A percentile compares a stretch with the other conserved stretches of the same genome.
Conservation (phyloP, 2,329 filamentous ascomycete genomes). For the Nannizziopsis arthrosporioides region DNA sequence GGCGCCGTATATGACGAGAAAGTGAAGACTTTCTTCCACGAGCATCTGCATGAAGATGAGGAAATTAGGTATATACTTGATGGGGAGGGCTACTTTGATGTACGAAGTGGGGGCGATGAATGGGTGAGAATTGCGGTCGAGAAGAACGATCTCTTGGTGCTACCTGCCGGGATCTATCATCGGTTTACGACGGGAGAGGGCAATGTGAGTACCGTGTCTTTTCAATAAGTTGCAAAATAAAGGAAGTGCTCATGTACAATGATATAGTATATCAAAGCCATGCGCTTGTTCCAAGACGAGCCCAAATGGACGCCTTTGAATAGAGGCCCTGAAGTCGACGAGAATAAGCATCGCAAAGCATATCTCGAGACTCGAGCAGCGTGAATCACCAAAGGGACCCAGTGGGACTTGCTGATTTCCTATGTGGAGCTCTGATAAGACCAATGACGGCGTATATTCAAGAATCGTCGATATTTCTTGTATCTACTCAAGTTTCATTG, state of each 20-base stretch:
- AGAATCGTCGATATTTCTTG: too few relatives aligned
- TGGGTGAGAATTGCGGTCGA: constrained; percentile 81
- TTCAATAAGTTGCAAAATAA: not conserved
- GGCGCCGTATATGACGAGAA: constrained; percentile 83
- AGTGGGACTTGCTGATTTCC: too few relatives aligned
- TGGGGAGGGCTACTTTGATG: constrained; percentile 86
- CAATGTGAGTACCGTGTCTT: constrained; percentile 53
- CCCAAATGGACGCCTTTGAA: constrained; percentile 97
- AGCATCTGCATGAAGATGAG: constrained; percentile 96
- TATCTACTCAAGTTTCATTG: too few relatives aligned
- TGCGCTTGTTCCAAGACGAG: constrained; percentile 95
- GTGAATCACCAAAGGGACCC: not conserved
- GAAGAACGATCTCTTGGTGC: constrained; percentile 81
- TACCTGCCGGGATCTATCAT: constrained; percentile 93
- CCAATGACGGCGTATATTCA: too few relatives aligned
- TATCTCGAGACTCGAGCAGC: constrained; percentile 46
- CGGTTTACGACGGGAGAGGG: constrained; percentile 87
- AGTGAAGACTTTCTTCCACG: constrained; percentile 83
- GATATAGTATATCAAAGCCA: constrained; percentile 76
- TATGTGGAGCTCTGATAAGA: too few relatives aligned
- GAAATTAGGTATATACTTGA: constrained; percentile 92
- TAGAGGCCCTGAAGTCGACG: constrained; percentile 61
- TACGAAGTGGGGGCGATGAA: constrained; percentile 66
- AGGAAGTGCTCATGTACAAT: not conserved
- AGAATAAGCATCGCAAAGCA: constrained; percentile 63